Percentiles rank a stretch among this genome's conserved stretches.
Conservation (phyloP, 768 basidiomycete genomes). For the Coprinopsis cinerea region DNA sequence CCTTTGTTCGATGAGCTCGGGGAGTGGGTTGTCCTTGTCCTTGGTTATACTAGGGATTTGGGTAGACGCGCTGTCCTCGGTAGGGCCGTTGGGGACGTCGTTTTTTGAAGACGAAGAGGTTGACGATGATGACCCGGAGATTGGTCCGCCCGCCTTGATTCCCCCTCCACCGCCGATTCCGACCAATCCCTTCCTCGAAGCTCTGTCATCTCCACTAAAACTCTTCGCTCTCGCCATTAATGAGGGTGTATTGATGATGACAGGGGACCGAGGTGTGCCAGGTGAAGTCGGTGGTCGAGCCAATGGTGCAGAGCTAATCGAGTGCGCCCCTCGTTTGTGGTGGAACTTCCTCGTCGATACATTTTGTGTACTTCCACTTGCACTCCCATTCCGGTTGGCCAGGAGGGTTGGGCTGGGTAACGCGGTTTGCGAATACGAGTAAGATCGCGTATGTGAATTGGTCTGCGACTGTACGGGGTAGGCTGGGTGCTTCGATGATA, state of each 20-base stretch:
- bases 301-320: slow-evolving; percentile 77
- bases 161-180: slow-evolving; percentile 26
- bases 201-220: slow-evolving; percentile 17
- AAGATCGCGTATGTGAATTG: slow-evolving; percentile 26
- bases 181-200: slow-evolving; percentile 45
- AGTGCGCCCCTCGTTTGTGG: slow-evolving; percentile 68
- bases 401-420: background rate
- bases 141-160: background rate
- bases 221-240: slow-evolving; percentile 13
- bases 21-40: slow-evolving; percentile 29
- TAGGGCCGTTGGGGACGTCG: background rate
- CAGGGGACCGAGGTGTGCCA: slow-evolving; percentile 41
- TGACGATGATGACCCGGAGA: slow-evolving; percentile 11
- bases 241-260: slow-evolving; percentile 15
- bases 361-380: background rate
- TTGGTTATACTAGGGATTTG: slow-evolving; percentile 17
- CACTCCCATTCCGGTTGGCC: background rate
- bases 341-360: background rate
- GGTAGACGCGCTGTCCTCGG: too few species aligned
- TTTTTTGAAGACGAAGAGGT: slow-evolving; percentile 6
- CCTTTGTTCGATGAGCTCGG: slow-evolving; percentile 47
- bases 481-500: too few species aligned
- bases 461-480: slow-evolving; percentile 9
- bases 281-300: slow-evolving; percentile 81
- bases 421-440: background rate